Base-by-base conservation (phyloP, 2,329 filamentous ascomycete species). In the Orbilia brochopaga region DNA sequence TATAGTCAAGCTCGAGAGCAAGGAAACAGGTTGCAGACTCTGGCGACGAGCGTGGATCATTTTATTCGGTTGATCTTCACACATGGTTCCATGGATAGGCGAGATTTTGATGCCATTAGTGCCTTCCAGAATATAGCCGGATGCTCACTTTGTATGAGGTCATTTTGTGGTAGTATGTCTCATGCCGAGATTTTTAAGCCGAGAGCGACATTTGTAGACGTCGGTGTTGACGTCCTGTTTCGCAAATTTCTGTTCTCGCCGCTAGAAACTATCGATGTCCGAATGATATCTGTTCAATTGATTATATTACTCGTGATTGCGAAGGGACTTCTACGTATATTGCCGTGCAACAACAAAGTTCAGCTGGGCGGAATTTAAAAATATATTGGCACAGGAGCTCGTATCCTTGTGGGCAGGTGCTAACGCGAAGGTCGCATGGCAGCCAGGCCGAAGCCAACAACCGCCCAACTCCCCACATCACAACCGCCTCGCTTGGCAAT, bases 401-500 rank as follows among this genome's bases (percentile, higher is more conserved):
- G 52, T n/a, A 59, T 59, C 59, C 59, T 50, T 58, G 65, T 51
- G 58, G 17, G 35, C 53, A 58, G 27, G 11, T 17, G 37, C 35
- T 57, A 52, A 69, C 62, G 51, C 51, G 56, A 35, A 69, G 52
- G 48, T 13, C 35, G 55, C 37, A 51, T 51, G 65, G 10, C 35
- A 53, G 32, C 30, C 27, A 17, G 51, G 23, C 48, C 32, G 35
- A 37, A 37, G 32, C 37, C 53, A 63, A 64, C 58, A 64, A 51
- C 46, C 46, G 19, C 15, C n/a, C 17, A 51, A 13, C 46, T 4
- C 11, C 59, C 55, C 58, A 32, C 53, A 64, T 46, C n/a, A 42
- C 35, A 27, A 37, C 17, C n/a, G n/a, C 21, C 37, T n/a, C 54
- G 13, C 66, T 70, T 70, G 66, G 66, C 66, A 51, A 64, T 70